A percentile compares a stretch with the other conserved stretches of the same genome.
phyloP scores from a whole-genome alignment of 1,284 basidiomycete genomes.

The Gastroboletus turbinatus region DNA sequence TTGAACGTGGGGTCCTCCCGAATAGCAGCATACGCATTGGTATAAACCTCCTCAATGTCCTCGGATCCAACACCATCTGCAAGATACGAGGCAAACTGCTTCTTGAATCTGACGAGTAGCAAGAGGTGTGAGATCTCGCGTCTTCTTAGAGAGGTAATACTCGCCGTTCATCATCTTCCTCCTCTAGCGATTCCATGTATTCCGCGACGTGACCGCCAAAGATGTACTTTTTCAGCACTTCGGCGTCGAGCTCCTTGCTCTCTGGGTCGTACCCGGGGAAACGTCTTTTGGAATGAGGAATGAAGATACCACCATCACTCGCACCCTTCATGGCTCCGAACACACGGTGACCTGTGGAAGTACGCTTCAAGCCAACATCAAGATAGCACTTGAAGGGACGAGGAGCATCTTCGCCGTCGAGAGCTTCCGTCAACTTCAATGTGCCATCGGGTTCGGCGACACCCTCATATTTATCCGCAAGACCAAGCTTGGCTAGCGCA shows the following conservation, averaged over 20 bases:
- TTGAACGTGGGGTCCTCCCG: conserved; percentile 93
- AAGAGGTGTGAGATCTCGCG: conserved; percentile 7
- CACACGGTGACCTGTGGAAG: conserved; percentile 96
- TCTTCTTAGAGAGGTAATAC: conserved; percentile 19
- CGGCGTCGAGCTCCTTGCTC: conserved; percentile 91
- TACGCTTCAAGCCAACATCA: conserved; percentile 97
- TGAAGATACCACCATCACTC: conserved; percentile 96
- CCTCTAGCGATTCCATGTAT: conserved; percentile 99
- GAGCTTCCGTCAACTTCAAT: conserved; percentile 76
- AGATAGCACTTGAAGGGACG: conserved; percentile 99
- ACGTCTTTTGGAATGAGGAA: conserved; percentile 97
- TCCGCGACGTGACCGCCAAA: conserved; percentile 97
- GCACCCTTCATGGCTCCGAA: conserved; percentile 99
- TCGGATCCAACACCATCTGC: conserved; percentile 95
- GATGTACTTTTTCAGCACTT: conserved; percentile 97
- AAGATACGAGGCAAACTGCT: conserved; percentile 95
- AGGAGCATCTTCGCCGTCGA: conserved; percentile 92
- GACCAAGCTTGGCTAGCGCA: conserved; percentile 91
- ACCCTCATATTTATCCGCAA: conserved; percentile 99
- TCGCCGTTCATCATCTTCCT: conserved; percentile 97
- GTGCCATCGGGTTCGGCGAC: conserved; percentile 91
- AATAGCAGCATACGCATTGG: conserved; percentile 88
- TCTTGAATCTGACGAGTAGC: conserved; percentile 80
- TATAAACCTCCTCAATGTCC: conserved; percentile 97
- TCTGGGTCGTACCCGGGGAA: conserved; percentile 99